Conservation (phyloP, 2,329 filamentous ascomycete species). For the Hypoxylon sp. region DNA sequence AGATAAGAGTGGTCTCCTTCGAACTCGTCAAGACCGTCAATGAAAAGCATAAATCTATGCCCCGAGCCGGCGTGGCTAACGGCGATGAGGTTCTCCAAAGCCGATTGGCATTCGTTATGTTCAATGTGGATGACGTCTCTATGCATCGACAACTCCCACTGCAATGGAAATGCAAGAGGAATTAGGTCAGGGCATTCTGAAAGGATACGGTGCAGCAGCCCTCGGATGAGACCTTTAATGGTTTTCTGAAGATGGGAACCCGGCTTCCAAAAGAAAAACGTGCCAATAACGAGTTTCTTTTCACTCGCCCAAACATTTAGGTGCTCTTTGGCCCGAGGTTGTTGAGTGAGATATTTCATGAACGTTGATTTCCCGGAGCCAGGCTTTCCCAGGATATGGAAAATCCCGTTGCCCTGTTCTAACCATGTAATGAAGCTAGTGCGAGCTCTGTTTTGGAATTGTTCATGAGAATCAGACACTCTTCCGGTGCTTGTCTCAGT, state of each 20-base stretch:
- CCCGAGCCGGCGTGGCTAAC: background rate
- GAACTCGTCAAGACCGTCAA: conserved; percentile 43
- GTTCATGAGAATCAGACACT: conserved; percentile 1
- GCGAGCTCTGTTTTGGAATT: background rate
- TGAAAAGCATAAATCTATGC: conserved; percentile 35
- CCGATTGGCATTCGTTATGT: conserved; percentile 22
- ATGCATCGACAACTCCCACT: conserved; percentile 25
- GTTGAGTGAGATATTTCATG: conserved; percentile 38
- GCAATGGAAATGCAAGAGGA: conserved; percentile 23
- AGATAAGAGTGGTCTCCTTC: conserved; percentile 33
- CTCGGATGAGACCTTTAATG: conserved; percentile 37
- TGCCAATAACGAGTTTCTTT: conserved; percentile 15
- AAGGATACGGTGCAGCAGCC: conserved; percentile 34
- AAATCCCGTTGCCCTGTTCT: conserved; percentile 23
- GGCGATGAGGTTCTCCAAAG: conserved; percentile 19
- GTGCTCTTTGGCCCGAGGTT: conserved; percentile 7
- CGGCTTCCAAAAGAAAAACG: conserved; percentile 42
- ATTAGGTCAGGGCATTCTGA: conserved; percentile 26
- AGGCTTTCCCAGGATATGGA: conserved; percentile 41
- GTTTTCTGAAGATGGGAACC: conserved; percentile 39
- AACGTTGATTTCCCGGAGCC: conserved; percentile 44
- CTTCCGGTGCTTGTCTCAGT: background rate
- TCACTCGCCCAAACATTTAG: conserved; percentile 28
- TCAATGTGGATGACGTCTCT: conserved; percentile 20
- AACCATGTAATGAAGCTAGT: conserved; percentile 37